Base-by-base conservation (phyloP, 2,329 filamentous ascomycete species). In the Hypoxylon sp. region DNA sequence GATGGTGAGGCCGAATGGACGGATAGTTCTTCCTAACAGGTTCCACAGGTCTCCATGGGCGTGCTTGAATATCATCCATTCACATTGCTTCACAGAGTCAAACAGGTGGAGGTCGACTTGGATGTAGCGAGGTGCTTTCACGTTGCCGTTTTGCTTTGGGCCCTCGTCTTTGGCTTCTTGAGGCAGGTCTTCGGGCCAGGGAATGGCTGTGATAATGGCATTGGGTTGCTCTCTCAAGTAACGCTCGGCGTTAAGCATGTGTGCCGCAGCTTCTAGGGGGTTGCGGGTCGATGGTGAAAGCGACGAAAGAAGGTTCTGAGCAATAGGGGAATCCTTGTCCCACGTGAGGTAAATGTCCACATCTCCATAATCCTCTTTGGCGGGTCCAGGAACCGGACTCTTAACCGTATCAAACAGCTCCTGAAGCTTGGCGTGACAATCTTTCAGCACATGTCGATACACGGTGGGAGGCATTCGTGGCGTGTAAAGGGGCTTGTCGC, bases 21-120 rank as follows among this genome's bases (percentile, higher is more conserved):
- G 85, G 68, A 93, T 88, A 7, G 85, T 86, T 17, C 86, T 83
- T 4, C 92, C 91, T 0, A 95, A 76, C 7, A 89, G 77, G 66
- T 88, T 91, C 85, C 90, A 90, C 0, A 89, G 63, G 72, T 95
- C 92, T n/a, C 91, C 91, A 73, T 95, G 92, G 0, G 88, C 86
- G 42, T 91, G 84, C 71, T 88, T 88, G 80, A 94, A 94, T 2
- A 88, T 79, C 40, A 85, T 83, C 92, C 92, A 95, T 31, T 84
- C 82, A 69, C 87, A 84, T 59, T 79, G 73, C 13, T 80, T 75
- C 0, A 80, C 69, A 1, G 78, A 81, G 1, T 74, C 73, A 63
- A 85, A 89, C 25, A 90, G 77, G 31, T 87, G 84, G 1, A 95
- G 77, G 75, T 96, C 93, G 27, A 95, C 83, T 73, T 96, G 93